Evolutionary conservation across 768 basidiomycete genomes (phyloP).

Genomic region (Lentinula boryana): DNA sequence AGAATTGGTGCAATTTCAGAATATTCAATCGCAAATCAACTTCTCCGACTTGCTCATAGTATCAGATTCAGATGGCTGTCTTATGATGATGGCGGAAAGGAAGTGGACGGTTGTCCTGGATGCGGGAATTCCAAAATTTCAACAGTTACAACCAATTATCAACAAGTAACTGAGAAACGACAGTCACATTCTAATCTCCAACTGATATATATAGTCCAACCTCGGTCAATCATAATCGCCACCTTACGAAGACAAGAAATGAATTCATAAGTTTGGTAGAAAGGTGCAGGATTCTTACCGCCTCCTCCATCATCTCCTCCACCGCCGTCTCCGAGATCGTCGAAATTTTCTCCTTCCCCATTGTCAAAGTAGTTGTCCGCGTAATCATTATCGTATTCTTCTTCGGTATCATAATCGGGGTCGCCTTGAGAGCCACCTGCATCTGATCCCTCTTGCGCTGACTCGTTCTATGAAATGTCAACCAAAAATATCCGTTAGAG

Average conservation of each 20-base stretch:
- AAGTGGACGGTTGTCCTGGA: not conserved
- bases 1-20: too few species aligned
- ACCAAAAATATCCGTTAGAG: not conserved
- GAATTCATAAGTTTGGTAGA: not conserved
- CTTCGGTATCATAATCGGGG: conserved; percentile 81
- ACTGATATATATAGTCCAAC: not conserved
- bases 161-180: not conserved
- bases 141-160: not conserved
- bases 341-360: conserved; percentile 76
- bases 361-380: conserved; percentile 91
- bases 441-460: conserved; percentile 50
- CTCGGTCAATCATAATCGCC: conserved; percentile 14
- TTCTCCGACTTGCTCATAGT: not conserved
- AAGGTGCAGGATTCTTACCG: conserved; percentile 19
- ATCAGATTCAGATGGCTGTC: not conserved
- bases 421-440: conserved; percentile 50
- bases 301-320: conserved; percentile 63
- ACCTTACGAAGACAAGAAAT: conserved; percentile 3
- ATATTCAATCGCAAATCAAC: not conserved
- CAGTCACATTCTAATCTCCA: not conserved
- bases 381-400: conserved; percentile 90
- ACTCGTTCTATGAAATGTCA: conserved; percentile 48
- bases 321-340: conserved; percentile 48
- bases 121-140: not conserved
- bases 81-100: not conserved